Base-by-base conservation (phyloP, 2,329 filamentous ascomycete species). In the Fusarium floridanum region DNA sequence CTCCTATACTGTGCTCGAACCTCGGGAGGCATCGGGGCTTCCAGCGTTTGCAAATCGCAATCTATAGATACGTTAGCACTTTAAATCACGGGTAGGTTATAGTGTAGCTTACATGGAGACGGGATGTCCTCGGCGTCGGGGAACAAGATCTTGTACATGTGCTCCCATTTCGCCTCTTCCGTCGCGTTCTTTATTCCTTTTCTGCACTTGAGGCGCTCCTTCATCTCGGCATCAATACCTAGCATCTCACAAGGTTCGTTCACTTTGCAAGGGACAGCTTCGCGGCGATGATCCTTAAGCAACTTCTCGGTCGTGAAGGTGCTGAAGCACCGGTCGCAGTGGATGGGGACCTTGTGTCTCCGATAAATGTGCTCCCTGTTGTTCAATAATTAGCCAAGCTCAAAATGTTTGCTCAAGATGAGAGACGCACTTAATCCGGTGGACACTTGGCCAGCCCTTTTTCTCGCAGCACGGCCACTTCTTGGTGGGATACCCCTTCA, bases 331-430 rank as follows among this genome's bases (percentile, higher is more conserved):
- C 71, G 61, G 3, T 72, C 59, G 27, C 72, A 75, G 27, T 64
- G 64, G 4, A 72, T 56, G 0, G 72, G 71, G 2, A 68, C 37
- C 11, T 57, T 43, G 12, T 75, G 72, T 0, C 24, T 24, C 7
- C 55, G 41, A 55, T 75, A 75, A 16, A 75, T 67, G 17, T 75
- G 72, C 16, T 70, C 72, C 66, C 72, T 75, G 2, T 17, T 12
- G 5, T 1, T 11, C 14, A 64, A 16, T 12, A n/a, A 8, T 55
- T 55, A 55, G 48, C 11, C 48, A 34, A 20, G 27, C 27, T 34
- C 17, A 4, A 29, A 2, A 29, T n/a, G 10, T 2, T 11, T 20
- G 20, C 8, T 12, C 12, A 6, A 3, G 10, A 9, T n/a, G 5
- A 29, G 3, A 24, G 14, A n/a, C 41, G 27, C 43, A 61, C 69